Percentiles rank a stretch among this genome's conserved stretches.
Evolutionary conservation across 1,284 basidiomycete species (phyloP).

Genomic region (Irpex rosettiformis): DNA sequence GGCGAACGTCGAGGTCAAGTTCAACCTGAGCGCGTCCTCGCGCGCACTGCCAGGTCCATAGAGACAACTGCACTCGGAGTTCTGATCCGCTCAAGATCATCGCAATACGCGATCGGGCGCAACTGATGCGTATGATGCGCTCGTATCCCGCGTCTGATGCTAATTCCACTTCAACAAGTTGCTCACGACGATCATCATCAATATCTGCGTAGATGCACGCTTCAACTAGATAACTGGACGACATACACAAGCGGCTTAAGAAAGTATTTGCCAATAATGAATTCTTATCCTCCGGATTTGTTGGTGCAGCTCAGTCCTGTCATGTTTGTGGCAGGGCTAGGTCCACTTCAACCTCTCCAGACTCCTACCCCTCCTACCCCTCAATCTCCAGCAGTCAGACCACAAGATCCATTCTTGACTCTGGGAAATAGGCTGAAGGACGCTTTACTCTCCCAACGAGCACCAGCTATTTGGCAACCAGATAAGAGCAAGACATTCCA

Average conservation of each 20-base stretch:
- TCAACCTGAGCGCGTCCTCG: background rate
- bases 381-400: conserved; percentile 22
- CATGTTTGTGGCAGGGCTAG: conserved; percentile 90
- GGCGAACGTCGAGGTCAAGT: background rate
- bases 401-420: conserved; percentile 55
- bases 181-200: too few relatives aligned
- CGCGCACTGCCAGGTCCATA: background rate
- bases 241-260: too few relatives aligned
- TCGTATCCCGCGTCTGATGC: background rate
- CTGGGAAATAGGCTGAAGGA: conserved; percentile 60
- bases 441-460: conserved; percentile 56
- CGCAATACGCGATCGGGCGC: background rate
- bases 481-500: conserved; percentile 75
- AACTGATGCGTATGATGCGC: conserved; percentile 2
- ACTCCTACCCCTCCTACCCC: conserved; percentile 17
- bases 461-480: conserved; percentile 59
- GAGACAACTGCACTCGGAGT: background rate
- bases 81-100: background rate
- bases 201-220: background rate
- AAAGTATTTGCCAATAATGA: conserved; percentile 71
- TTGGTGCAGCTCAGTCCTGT: conserved; percentile 84
- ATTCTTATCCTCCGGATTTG: conserved; percentile 85
- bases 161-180: background rate
- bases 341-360: conserved; percentile 27
- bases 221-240: background rate